Percentiles rank a stretch among this genome's conserved stretches.
phyloP scores from a whole-genome alignment of 805 yeast species.

The Candida sanyiensis region DNA sequence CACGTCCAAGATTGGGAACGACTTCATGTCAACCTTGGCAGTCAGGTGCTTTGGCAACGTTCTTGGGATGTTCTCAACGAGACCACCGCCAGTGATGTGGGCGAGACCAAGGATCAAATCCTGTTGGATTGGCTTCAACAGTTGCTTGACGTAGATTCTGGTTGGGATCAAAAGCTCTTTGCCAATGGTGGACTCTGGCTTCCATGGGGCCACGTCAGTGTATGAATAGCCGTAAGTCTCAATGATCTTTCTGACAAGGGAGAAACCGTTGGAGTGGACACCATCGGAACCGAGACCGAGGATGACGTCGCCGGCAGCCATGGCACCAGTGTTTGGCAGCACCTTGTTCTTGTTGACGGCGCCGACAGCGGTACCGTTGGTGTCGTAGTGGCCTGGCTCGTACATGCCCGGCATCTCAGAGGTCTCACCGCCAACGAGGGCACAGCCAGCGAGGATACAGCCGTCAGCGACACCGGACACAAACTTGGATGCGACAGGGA shows the following conservation, averaged over 20 bases:
- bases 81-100: constrained; percentile 98
- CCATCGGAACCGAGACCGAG: constrained; percentile 90
- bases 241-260: constrained; percentile 87
- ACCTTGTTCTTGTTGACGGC: constrained; percentile 76
- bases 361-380: constrained; percentile 98
- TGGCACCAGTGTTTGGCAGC: constrained; percentile 61
- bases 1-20: constrained; percentile 83
- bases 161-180: constrained; percentile 87
- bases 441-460: constrained; percentile 92
- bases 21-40: constrained; percentile 71
- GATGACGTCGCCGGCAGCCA: constrained; percentile 76
- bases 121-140: constrained; percentile 66
- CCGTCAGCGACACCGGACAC: constrained; percentile 97
- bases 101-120: constrained; percentile 80
- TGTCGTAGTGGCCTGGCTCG: constrained; percentile 91
- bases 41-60: constrained; percentile 77
- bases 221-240: constrained; percentile 70
- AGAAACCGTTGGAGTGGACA: constrained; percentile 94
- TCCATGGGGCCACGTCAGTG: constrained; percentile 84
- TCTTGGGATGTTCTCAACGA: constrained; percentile 93
- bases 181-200: constrained; percentile 63
- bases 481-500: constrained; percentile 76
- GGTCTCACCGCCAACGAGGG: constrained; percentile 98
- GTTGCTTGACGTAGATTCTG: constrained; percentile 87
- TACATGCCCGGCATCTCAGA: constrained; percentile 99